phyloP scores from a whole-genome alignment of 2,329 filamentous ascomycete species.

The Alternaria alternata region DNA sequence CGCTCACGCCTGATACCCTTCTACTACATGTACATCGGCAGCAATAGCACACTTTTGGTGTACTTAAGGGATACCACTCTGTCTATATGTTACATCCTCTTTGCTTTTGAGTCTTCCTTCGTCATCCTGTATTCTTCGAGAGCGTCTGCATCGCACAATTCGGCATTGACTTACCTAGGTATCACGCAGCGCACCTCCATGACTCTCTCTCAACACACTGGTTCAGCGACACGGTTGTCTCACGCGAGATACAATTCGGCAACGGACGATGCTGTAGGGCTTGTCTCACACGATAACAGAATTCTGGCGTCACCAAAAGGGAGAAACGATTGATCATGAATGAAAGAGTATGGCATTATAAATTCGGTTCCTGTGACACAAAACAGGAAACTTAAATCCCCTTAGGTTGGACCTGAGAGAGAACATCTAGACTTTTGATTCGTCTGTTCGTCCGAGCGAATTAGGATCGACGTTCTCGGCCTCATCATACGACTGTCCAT shows the following conservation, averaged over 20 bases:
- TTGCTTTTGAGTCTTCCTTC: not conserved
- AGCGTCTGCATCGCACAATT: not conserved
- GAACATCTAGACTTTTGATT: conserved; percentile 6
- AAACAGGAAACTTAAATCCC: not conserved
- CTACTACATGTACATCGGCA: not conserved
- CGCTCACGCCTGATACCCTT: not conserved
- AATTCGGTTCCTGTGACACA: not conserved
- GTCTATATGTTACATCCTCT: not conserved
- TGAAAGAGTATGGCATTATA: conserved; percentile 1
- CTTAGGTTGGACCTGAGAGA: too few species aligned
- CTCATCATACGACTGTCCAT: conserved; percentile 30
- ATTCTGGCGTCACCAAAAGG: not conserved
- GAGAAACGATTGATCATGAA: not conserved
- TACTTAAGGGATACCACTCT: rapidly evolving
- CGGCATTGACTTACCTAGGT: not conserved
- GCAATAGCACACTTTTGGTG: not conserved
- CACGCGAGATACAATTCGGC: not conserved
- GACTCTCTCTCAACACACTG: not conserved
- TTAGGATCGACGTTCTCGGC: conserved; percentile 15
- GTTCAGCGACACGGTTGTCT: not conserved
- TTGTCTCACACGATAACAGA: not conserved
- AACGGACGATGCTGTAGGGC: not conserved
- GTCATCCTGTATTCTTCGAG: not conserved
- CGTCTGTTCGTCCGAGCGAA: conserved; percentile 12
- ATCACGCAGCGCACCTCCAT: not conserved